Percentiles rank a stretch among this genome's conserved stretches.
phyloP scores from a whole-genome alignment of 441 rosid species.

The Bruguiera hainesii region DNA sequence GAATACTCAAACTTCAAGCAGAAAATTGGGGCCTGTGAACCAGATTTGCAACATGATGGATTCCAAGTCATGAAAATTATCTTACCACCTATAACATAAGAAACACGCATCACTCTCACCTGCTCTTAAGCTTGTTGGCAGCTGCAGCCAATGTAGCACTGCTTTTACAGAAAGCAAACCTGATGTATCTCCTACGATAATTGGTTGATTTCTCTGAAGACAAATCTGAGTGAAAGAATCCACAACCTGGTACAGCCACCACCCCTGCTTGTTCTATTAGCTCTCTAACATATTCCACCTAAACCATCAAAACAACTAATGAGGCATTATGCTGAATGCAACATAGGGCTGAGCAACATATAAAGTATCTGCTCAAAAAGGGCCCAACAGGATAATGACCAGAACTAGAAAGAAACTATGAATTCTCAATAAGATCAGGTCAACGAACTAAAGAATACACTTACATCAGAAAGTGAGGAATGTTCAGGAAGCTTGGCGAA shows the following conservation, averaged over 20 bases:
- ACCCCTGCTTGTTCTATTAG: slow-evolving; percentile 54
- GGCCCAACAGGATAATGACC: not conserved
- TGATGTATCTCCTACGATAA: slow-evolving; percentile 39
- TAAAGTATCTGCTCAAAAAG: not conserved
- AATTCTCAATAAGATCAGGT: not conserved
- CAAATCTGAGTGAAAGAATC: slow-evolving; percentile 41
- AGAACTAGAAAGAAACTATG: not conserved
- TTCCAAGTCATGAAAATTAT: not conserved
- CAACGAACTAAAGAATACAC: slow-evolving; percentile 11
- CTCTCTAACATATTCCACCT: slow-evolving; percentile 52
- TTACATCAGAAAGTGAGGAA: slow-evolving; percentile 44
- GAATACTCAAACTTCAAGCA: not conserved
- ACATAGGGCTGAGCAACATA: not conserved
- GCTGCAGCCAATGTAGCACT: slow-evolving; percentile 43
- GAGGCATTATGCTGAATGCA: not conserved
- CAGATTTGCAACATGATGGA: not conserved
- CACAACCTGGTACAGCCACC: slow-evolving; percentile 60
- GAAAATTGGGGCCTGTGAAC: not conserved
- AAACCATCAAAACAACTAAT: slow-evolving; percentile 12
- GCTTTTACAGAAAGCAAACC: slow-evolving; percentile 66
- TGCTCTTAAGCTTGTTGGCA: slow-evolving; percentile 33
- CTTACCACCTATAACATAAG: too few species aligned
- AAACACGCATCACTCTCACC: not conserved
- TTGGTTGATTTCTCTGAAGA: slow-evolving; percentile 15
- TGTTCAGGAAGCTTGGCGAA: slow-evolving; percentile 50